Evolutionary conservation across 2,329 filamentous ascomycete species (phyloP).

Genomic region (Sphaerostilbella broomeana): DNA sequence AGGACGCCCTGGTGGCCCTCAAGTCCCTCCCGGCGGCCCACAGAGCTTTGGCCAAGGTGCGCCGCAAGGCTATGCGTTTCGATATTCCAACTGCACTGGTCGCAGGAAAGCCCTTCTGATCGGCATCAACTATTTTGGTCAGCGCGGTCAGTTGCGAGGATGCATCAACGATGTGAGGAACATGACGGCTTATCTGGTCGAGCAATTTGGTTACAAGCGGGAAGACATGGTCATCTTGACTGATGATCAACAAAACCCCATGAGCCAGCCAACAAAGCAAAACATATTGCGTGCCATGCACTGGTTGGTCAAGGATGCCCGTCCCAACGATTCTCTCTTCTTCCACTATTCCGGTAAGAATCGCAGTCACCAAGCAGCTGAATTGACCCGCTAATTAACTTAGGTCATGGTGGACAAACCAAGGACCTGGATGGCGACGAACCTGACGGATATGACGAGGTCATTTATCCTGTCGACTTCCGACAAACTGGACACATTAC

Average conservation of each 20-base stretch:
- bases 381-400: not conserved
- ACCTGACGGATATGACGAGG: slow-evolving; percentile 75
- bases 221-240: slow-evolving; percentile 97
- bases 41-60: slow-evolving; percentile 76
- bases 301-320: slow-evolving; percentile 91
- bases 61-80: slow-evolving; percentile 72
- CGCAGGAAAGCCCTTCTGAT: slow-evolving; percentile 83
- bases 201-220: slow-evolving; percentile 84
- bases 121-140: slow-evolving; percentile 94
- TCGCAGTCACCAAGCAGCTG: not conserved
- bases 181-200: slow-evolving; percentile 85
- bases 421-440: slow-evolving; percentile 74
- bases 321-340: slow-evolving; percentile 88
- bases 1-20: slow-evolving; percentile 38
- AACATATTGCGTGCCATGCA: slow-evolving; percentile 96
- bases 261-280: slow-evolving; percentile 93
- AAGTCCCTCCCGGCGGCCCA: slow-evolving; percentile 54
- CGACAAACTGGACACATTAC: slow-evolving; percentile 73
- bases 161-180: slow-evolving; percentile 98
- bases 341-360: slow-evolving; percentile 88
- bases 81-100: slow-evolving; percentile 88
- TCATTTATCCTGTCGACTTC: slow-evolving; percentile 80
- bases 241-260: slow-evolving; percentile 93
- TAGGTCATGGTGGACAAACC: slow-evolving; percentile 75
- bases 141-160: slow-evolving; percentile 81